Base-by-base conservation (phyloP, 345 rosid genomes). In the Raphanus sativus region DNA sequence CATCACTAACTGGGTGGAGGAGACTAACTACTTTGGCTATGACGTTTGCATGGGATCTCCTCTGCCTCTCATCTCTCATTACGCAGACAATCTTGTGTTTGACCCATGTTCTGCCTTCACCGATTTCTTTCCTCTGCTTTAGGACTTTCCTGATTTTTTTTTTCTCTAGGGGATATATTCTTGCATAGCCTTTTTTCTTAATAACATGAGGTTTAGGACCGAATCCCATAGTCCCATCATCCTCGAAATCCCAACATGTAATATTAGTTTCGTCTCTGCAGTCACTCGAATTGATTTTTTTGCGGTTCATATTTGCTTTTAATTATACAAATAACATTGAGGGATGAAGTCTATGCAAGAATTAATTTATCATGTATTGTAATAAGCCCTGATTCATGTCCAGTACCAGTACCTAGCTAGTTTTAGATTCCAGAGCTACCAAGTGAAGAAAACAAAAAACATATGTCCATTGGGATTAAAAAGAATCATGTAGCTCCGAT, bases 51-150 rank as follows among this genome's bases (percentile, higher is more conserved):
- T 75, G 5, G 90, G 71, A 76, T 62, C 85, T 54, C 86, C 87
- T n/a, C 4, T 82, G 67, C 40, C 82, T 63, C 69, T 71, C 48
- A 33, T 76, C 38, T 62, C 81, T 52, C 68, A 76, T 55, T 73
- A 67, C 70, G 54, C 77, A 60, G 78, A 79, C 74, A 69, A 40
- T 69, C 71, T 69, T 52, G 65, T 62, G 1, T 79, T 74, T 74
- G 82, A 79, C 58, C 89, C 87, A 48, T 84, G 81, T 75, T 21
- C 81, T 61, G 80, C 86, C 67, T 80, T 81, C 50, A 59, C 83
- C 34, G 89, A 92, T 80, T 83, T 88, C 69, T 84, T 83, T 48
- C 80, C 81, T 64, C 65, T 80, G 83, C 79, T 85, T 65, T 86
- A 88, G 77, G 61, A 83, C 65, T 77, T 76, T 30, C 17, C 58